Evolutionary conservation across 2,329 filamentous ascomycete species (phyloP), one percentile per base, ranked within the genome.

Genomic region (Graphilbum ipis-grandicollis): DNA sequence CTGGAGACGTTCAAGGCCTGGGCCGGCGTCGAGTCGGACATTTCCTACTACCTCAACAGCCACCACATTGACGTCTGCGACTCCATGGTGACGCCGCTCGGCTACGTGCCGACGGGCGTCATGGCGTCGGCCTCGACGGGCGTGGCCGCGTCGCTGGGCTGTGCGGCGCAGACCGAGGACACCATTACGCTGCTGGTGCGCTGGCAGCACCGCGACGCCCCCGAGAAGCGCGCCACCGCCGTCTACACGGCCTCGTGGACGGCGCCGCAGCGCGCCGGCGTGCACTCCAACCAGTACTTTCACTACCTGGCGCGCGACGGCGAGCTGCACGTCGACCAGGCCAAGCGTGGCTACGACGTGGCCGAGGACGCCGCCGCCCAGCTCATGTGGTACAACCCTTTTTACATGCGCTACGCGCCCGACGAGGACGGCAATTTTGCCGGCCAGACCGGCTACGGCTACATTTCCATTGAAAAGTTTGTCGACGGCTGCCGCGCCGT

Each of bases 271-370:
- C 81, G 78, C 50, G 86, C 86, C 0, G 86, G 88, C 35, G 85
- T 94, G n/a, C 88, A 94, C 60, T 88, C 79, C 2, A 93, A 93
- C 56, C 86, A 94, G 61, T 90, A 93, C 60, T 94, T 94, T 65
- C 86, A 94, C 59, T 93, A 90, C 61, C 78, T 94, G 61, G 86
- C 73, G 3, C 70, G 72, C 41, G 72, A 77, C 39, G 86, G 86
- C 44, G 86, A 94, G 60, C 75, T 94, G 48, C 74, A 82, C 41
- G 72, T 93, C 49, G 83, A 94, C 62, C 88, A 94, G 60, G 86
- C 85, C 32, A 51, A 93, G 66, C 73, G 86, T 38, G 86, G 86
- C 34, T 94, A 94, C 59, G 85, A 94, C 51, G 79, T 94, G 10
- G 84, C 86, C n/a, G 80, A 85, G 45, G 86, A 94, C 53, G 68